Evolutionary conservation across 257 asterid genomes (phyloP), one percentile per base, ranked within the genome.

Genomic region (Eustoma russellianum): DNA sequence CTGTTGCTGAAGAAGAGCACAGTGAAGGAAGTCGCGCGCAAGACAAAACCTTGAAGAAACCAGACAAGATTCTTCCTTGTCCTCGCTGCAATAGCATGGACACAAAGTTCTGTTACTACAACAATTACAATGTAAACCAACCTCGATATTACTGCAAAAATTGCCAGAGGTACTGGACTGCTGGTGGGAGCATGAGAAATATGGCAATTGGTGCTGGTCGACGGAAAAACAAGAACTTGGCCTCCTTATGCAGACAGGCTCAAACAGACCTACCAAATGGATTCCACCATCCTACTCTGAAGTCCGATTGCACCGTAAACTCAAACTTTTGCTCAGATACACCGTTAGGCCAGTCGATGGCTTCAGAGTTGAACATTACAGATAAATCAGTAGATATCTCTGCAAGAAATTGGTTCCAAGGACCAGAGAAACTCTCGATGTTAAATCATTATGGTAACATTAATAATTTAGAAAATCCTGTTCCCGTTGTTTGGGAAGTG

Each of bases 161-260:
- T 55, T 92, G 99, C 73, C 97, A 92, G 85, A 77, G 99, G 64
- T 92, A 92, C 72, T 92, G 99, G 99, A 92, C 99, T 19, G 97
- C 97, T 34, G 99, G 99, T 24, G 99, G 99, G 63, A 85, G 83
- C 48, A 92, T 85, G 99, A 81, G 99, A 64, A 92, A 88, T 18
- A 94, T 92, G 13, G 94, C 99, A 0, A 75, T 92, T 8, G 99
- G 99, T 54, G 97, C 99, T 30, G 99, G 99, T 48, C 93, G 99
- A 5, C 86, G 99, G 48, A 92, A 81, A 78, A 88, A 83, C 84
- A 92, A 88, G 78, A 79, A 66, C 56, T 46, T 77, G 0, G 60
- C 63, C 47, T 66, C 88, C 48, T 94, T 83, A 13, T 85, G 67
- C 62, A 81, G 79, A 19, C 82, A 70, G 41, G 41, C 64, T 28